Base-by-base conservation (phyloP, 768 basidiomycete species). In the Mycena metata region DNA sequence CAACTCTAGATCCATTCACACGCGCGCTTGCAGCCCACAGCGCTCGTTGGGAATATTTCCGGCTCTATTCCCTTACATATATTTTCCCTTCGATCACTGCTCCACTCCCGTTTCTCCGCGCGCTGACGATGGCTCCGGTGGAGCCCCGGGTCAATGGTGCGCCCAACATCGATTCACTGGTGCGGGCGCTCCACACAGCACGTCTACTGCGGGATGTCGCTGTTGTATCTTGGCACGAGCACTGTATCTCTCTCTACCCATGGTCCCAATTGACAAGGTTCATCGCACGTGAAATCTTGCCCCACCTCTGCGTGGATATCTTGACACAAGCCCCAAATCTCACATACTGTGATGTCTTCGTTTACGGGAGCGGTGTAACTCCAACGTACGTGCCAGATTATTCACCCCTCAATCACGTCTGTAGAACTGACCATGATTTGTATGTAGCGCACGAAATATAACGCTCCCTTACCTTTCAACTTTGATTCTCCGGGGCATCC, bases 41-140 rank as follows among this genome's bases (percentile, higher is more conserved):
- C 24, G 41, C 30, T 1, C 66, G 60, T 0, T 62, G 59, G 54
- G 60, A 61, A 35, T 35, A 67, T 39, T 12, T 61, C 42, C 26
- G 36, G 4, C n/a, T 67, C 1, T n/a, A 10, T 50, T 19, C 41
- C 3, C 30, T 6, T 3, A 30, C 45, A 5, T 3, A 1, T 2
- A 17, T 19, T 7, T 36, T 21, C 5, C 10, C 5, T 30, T 13
- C 33, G 11, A 35, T 36, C 4, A 15, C 0, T 0, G 10, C 12
- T 3, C 15, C 57, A 0, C 43, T 67, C 7, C 33, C 60, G 1
- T n/a, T 12, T 17, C 60, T 51, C 43, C 66, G 54, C 42, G 41
- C n/a, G 36, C 61, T 61, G n/a, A n/a, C n/a, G n/a, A 3, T 6
- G 30, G 6, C 30, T 30, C 30, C 30, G 30, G 3, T 6, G 6